Base-by-base conservation (phyloP, 192 early-diverging fungal species). In the Powellomyces hirtus region DNA sequence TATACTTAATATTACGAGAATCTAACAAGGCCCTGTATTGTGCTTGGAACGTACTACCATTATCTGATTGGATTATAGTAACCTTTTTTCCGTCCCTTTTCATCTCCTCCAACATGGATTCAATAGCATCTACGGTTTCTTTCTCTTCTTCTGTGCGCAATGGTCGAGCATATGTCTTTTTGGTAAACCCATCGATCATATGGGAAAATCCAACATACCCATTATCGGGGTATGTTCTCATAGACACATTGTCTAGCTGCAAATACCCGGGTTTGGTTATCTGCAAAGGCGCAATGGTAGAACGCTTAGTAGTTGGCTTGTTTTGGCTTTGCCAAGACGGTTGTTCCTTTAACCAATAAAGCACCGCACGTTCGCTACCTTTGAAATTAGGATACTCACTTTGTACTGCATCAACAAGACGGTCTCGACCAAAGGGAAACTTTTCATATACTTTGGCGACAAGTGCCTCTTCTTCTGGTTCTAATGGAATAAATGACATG, bases 341-440 rank as follows among this genome's bases (percentile, higher is more conserved):
- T 60, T 29, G 33, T 24, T 60, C 20, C 66, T 24, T 59, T 68
- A 57, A 33, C 26, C 29, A 33, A 68, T 68, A n/a, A n/a, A n/a
- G n/a, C n/a, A n/a, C n/a, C n/a, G n/a, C n/a, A n/a, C n/a, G n/a
- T n/a, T n/a, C n/a, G n/a, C n/a, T n/a, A n/a, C n/a, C n/a, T n/a
- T 44, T 38, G n/a, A 18, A 36, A 29, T 59, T 37, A 26, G 58
- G 65, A 57, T 57, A 66, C 50, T 34, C 30, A 13, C 24, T 13
- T 38, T 37, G 20, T 6, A 38, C 33, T 24, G 46, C 52, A 16
- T 35, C 11, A 49, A 49, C 52, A 13, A 66, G 31, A 13, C 11
- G 6, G 34, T 65, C 63, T 27, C 61, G 8, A 26, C 61, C 61
- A 22, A 27, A 24, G 16, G 44, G 44, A 16, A 45, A 26, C n/a